These are phyloP conservation scores for Rubroshorea leprosula DNA, from an alignment of 345 rosid genomes.

Conservation along the genomic window DNA sequence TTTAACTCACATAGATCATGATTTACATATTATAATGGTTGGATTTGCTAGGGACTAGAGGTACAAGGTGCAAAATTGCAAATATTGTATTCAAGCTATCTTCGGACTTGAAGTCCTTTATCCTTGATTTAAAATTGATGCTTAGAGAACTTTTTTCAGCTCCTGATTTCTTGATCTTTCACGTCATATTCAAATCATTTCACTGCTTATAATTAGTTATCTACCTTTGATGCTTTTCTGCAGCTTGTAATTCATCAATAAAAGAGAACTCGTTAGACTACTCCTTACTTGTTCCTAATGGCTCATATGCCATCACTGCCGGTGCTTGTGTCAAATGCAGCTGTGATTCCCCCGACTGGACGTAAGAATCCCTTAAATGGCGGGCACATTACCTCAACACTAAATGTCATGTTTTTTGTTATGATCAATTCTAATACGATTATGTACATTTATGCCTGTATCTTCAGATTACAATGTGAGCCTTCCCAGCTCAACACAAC, in stretches of 20 bases:
- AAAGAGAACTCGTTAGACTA: slow-evolving; percentile 40
- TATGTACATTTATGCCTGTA: slow-evolving; percentile 1
- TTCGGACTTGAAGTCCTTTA: too few relatives aligned
- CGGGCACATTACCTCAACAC: too few relatives aligned
- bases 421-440: background rate
- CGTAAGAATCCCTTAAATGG: slow-evolving; percentile 33
- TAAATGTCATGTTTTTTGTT: background rate
- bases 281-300: slow-evolving; percentile 41
- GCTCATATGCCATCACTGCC: slow-evolving; percentile 53
- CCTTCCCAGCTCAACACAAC: slow-evolving; percentile 35
- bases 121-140: too few relatives aligned
- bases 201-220: background rate
- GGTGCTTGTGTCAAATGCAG: slow-evolving; percentile 57
- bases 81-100: too few relatives aligned
- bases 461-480: slow-evolving; percentile 61
- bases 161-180: too few relatives aligned
- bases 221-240: slow-evolving; percentile 5
- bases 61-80: too few relatives aligned
- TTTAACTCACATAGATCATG: too few relatives aligned
- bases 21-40: too few relatives aligned
- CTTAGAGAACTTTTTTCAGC: too few relatives aligned
- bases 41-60: too few relatives aligned
- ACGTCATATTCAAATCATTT: too few relatives aligned
- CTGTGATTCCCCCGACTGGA: slow-evolving; percentile 59
- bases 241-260: slow-evolving; percentile 71